A percentile compares a stretch with the other conserved stretches of the same genome.
Evolutionary conservation across 805 yeast species (phyloP).

Genomic region (Barnettozyma sucrosica): DNA sequence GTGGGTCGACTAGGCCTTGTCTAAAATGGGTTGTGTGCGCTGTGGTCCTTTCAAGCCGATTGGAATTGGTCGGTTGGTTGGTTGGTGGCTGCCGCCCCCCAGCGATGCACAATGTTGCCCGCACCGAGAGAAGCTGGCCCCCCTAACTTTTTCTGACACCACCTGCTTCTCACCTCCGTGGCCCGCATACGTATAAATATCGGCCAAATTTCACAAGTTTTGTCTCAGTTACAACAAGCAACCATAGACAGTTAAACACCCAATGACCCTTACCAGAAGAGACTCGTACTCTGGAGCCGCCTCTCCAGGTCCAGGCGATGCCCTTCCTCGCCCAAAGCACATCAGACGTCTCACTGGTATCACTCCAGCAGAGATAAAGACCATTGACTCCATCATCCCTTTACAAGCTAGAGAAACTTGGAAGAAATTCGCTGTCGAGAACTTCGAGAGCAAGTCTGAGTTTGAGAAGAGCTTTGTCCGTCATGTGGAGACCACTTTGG

Average conservation of each 20-base stretch:
- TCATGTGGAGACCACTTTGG: conserved; percentile 87
- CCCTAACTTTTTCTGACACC: background rate
- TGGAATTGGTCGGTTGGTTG: too few species aligned
- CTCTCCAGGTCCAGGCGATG: conserved; percentile 7
- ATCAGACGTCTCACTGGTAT: conserved; percentile 84
- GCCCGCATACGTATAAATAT: background rate
- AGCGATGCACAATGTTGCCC: background rate
- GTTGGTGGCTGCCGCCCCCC: too few species aligned
- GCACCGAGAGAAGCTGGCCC: background rate
- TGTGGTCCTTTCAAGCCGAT: too few species aligned
- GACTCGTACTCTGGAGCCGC: conserved; percentile 12
- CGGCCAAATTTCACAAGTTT: background rate
- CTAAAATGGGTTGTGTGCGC: too few species aligned
- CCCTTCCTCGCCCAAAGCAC: conserved; percentile 37
- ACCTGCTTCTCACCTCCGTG: too few species aligned
- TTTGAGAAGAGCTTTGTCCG: conserved; percentile 67
- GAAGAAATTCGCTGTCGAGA: conserved; percentile 60
- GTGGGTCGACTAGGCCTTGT: too few species aligned
- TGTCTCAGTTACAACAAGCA: background rate
- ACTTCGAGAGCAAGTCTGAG: conserved; percentile 40
- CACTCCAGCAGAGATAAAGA: conserved; percentile 81
- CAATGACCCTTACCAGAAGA: conserved; percentile 12
- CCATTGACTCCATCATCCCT: conserved; percentile 79
- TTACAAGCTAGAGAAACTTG: conserved; percentile 69
- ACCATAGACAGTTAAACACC: background rate